phyloP scores from a whole-genome alignment of 768 basidiomycete species.

The Russula olivacea region DNA sequence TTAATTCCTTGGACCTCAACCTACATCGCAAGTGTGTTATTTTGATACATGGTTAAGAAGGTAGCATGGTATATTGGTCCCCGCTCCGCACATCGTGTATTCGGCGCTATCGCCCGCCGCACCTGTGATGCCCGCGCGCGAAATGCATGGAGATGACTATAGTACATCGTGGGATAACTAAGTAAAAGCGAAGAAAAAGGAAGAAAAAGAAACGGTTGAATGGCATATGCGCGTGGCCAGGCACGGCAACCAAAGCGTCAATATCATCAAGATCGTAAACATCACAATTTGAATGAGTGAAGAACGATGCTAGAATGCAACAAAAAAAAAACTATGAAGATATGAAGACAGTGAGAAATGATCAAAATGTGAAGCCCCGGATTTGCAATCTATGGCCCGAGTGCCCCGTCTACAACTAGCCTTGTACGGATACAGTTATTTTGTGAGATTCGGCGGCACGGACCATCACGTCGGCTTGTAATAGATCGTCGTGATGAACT shows the following conservation, averaged over 20 bases:
- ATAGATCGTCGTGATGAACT: slow-evolving; percentile 85
- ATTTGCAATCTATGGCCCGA: slow-evolving; percentile 12
- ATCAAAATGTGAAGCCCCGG: slow-evolving; percentile 10
- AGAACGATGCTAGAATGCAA: background rate
- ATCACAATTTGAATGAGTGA: slow-evolving; percentile 8
- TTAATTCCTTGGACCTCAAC: background rate
- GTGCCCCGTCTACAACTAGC: slow-evolving; percentile 18
- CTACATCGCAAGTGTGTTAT: background rate
- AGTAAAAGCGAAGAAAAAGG: background rate
- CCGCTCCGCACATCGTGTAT: slow-evolving; percentile 7
- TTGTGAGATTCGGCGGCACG: background rate
- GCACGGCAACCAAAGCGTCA: slow-evolving; percentile 18
- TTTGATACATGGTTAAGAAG: background rate
- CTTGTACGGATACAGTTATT: slow-evolving; percentile 13
- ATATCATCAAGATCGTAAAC: slow-evolving; percentile 23
- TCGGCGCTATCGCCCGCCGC: slow-evolving; percentile 2
- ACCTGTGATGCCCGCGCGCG: slow-evolving; percentile 13
- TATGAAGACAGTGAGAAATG: slow-evolving; percentile 4
- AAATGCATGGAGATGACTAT: slow-evolving; percentile 22
- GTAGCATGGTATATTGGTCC: slow-evolving; percentile 19
- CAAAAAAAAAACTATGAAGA: background rate
- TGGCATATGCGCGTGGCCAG: slow-evolving; percentile 13
- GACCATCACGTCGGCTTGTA: slow-evolving; percentile 57
- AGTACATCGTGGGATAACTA: slow-evolving; percentile 18
- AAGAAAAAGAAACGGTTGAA: background rate